Conservation (phyloP, 2,329 filamentous ascomycete genomes). For the Hymenoscyphus repandus region DNA sequence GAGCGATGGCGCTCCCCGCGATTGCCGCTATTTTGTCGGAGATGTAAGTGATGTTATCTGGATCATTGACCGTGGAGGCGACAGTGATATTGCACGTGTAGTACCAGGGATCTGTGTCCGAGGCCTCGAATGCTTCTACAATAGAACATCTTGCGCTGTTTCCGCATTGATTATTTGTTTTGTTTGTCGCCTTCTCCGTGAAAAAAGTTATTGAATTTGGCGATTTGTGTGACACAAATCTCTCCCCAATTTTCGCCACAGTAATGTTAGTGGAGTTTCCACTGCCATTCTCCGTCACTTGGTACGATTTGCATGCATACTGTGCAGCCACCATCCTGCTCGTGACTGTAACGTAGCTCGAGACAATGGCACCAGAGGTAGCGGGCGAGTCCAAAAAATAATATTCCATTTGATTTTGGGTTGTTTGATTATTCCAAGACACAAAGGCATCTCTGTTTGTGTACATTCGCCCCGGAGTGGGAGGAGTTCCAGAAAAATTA, state of each 20-base stretch:
- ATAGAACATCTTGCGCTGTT: conserved; percentile 19
- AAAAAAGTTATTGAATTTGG: conserved; percentile 35
- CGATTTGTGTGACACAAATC: conserved; percentile 24
- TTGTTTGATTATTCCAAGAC: background rate
- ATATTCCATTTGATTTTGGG: conserved; percentile 23
- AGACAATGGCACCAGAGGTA: conserved; percentile 1
- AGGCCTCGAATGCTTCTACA: conserved; percentile 37
- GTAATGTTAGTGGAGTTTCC: conserved; percentile 27
- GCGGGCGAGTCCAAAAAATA: conserved; percentile 35
- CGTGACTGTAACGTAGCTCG: conserved; percentile 28
- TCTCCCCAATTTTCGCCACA: conserved; percentile 24
- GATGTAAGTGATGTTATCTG: conserved; percentile 24
- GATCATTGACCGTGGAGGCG: conserved; percentile 31
- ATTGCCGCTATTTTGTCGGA: conserved; percentile 32
- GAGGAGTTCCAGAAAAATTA: conserved; percentile 20
- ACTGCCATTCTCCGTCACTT: conserved; percentile 31
- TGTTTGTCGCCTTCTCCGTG: conserved; percentile 23
- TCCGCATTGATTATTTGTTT: conserved; percentile 13
- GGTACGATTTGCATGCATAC: conserved; percentile 30
- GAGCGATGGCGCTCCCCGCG: conserved; percentile 36
- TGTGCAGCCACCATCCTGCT: conserved; percentile 31
- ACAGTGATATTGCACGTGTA: conserved; percentile 38
- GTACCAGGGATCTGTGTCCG: conserved; percentile 34
- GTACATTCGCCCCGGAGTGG: conserved; percentile 26
- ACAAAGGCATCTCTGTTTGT: conserved; percentile 3